phyloP scores from a whole-genome alignment of 495 filamentous ascomycete species.

The Penicillium flavigenum region DNA sequence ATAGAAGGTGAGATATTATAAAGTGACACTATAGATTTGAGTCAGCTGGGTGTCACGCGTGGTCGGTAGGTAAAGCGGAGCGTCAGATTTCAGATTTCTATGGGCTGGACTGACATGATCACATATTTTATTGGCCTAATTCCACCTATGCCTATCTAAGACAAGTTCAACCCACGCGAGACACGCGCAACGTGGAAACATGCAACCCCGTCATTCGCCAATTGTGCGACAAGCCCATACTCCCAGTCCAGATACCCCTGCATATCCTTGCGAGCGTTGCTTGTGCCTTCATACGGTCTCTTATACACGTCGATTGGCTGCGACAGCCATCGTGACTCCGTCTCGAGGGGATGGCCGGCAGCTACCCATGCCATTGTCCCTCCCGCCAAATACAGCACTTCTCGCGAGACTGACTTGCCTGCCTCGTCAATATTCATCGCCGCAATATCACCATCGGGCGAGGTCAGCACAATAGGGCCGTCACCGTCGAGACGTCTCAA shows the following conservation, averaged over 20 bases:
- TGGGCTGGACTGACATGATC: too few relatives aligned
- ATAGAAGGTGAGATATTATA: too few relatives aligned
- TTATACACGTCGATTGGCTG: constrained; percentile 31
- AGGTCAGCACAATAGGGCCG: constrained; percentile 28
- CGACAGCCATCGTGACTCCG: constrained; percentile 25
- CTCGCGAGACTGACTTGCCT: constrained; percentile 6
- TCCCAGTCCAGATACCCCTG: constrained; percentile 34
- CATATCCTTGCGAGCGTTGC: constrained; percentile 30
- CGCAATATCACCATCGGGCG: constrained; percentile 35
- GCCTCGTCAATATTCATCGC: constrained; percentile 37
- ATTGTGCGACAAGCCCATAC: constrained; percentile 29
- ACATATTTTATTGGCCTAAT: too few relatives aligned
- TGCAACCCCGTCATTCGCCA: constrained; percentile 30
- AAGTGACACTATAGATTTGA: too few relatives aligned
- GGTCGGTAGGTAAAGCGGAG: too few relatives aligned
- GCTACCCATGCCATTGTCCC: constrained; percentile 27
- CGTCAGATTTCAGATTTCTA: too few relatives aligned
- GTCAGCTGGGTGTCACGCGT: too few relatives aligned
- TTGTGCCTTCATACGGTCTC: constrained; percentile 30
- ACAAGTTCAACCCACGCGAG: neutral
- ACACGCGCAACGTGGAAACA: constrained; percentile 25
- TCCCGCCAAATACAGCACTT: constrained; percentile 19
- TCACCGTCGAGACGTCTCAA: constrained; percentile 7
- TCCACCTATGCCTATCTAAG: too few relatives aligned
- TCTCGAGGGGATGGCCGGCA: constrained; percentile 21